Evolutionary conservation across 1,139 yeast genomes (phyloP).

Genomic region (Torulaspora pretoriensis): DNA sequence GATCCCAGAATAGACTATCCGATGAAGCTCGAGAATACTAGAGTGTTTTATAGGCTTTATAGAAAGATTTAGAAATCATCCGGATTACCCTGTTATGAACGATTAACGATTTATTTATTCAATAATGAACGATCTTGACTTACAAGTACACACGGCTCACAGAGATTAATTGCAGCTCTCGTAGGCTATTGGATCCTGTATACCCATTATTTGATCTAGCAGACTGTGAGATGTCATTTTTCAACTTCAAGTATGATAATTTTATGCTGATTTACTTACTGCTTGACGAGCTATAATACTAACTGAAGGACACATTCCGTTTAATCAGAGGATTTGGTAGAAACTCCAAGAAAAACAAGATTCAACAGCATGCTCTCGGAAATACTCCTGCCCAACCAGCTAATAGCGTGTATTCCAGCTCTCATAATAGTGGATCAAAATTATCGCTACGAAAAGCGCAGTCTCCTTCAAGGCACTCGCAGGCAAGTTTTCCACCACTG

Average conservation of each 20-base stretch:
- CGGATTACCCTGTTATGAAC: not conserved
- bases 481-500: conserved; percentile 14
- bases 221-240: conserved; percentile 22
- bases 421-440: conserved; percentile 38
- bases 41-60: conserved; percentile 76
- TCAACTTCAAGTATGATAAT: conserved; percentile 28
- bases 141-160: not conserved
- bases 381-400: conserved; percentile 18
- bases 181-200: not conserved
- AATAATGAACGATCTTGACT: not conserved
- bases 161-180: too few species aligned
- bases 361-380: conserved; percentile 18
- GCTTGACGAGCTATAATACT: conserved; percentile 2
- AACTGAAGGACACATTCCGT: not conserved
- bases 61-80: conserved; percentile 38
- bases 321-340: conserved; percentile 39
- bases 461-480: conserved; percentile 34
- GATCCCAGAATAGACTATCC: conserved; percentile 56
- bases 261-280: not conserved
- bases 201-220: not conserved
- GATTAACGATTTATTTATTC: not conserved
- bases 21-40: conserved; percentile 78
- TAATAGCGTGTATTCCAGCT: conserved; percentile 30
- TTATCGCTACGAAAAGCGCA: conserved; percentile 38
- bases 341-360: conserved; percentile 40